phyloP scores from a whole-genome alignment of 2,329 filamentous ascomycete genomes.

The Paraphoma sp. region DNA sequence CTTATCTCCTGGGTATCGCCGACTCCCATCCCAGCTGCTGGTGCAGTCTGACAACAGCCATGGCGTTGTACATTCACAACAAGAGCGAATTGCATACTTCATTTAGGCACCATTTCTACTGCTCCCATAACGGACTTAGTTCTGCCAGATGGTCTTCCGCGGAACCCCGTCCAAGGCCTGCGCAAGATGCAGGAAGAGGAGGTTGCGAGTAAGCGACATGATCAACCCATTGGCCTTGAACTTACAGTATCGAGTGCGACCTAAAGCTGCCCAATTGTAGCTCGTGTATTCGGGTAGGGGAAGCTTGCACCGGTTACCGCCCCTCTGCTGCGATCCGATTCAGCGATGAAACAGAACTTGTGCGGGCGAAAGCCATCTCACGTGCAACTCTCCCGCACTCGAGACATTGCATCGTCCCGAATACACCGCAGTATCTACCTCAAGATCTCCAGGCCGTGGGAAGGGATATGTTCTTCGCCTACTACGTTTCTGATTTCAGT shows the following conservation, averaged over 20 bases:
- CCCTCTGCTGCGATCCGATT: slow-evolving; percentile 29
- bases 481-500: slow-evolving; percentile 35
- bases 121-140: not conserved
- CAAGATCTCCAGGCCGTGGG: slow-evolving; percentile 25
- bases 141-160: slow-evolving; percentile 16
- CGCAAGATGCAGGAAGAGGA: slow-evolving; percentile 23
- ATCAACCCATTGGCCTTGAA: not conserved
- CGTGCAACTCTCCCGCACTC: not conserved
- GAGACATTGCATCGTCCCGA: not conserved
- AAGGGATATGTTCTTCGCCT: slow-evolving; percentile 30
- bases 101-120: not conserved
- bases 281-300: slow-evolving; percentile 26
- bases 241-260: slow-evolving; percentile 25
- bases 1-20: too few species aligned
- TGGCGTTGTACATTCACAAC: not conserved
- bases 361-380: slow-evolving; percentile 18
- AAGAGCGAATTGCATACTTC: not conserved
- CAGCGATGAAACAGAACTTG: slow-evolving; percentile 29
- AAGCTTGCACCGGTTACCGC: slow-evolving; percentile 31
- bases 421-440: slow-evolving; percentile 15
- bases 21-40: not conserved
- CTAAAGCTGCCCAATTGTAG: slow-evolving; percentile 26
- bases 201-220: slow-evolving; percentile 8
- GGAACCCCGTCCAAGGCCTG: slow-evolving; percentile 30
- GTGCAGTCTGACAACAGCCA: not conserved